Conservation (phyloP, 208 protist species). For the Crithidia acanthocephali region DNA sequence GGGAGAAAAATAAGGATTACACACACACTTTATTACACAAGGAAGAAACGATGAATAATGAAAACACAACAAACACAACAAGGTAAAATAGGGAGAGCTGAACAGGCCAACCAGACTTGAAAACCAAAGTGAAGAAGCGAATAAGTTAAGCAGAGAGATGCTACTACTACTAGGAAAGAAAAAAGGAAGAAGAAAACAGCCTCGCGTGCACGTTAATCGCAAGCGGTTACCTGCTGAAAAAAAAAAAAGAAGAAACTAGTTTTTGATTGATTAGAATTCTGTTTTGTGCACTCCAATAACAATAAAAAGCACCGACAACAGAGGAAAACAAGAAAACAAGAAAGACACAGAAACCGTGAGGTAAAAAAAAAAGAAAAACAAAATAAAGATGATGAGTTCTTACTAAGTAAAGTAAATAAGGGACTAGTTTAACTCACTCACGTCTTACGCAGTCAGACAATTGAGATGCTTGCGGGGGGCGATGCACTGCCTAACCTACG, state of each 20-base stretch:
- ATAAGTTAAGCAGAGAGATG: not conserved
- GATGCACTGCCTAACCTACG: not conserved
- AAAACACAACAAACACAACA: not conserved
- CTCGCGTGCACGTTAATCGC: not conserved
- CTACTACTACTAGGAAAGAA: not conserved
- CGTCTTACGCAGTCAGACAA: too few species aligned
- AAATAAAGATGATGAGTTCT: too few species aligned
- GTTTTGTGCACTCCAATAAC: too few species aligned
- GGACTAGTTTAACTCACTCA: too few species aligned
- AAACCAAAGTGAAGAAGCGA: not conserved
- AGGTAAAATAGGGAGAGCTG: not conserved
- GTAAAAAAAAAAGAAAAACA: too few species aligned
- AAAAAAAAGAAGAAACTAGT: not conserved
- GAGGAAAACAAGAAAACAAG: too few species aligned
- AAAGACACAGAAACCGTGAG: too few species aligned
- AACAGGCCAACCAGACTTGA: not conserved
- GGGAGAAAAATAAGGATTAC: not conserved
- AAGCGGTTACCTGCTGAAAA: not conserved
- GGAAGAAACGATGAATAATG: not conserved
- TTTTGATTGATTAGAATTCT: not conserved
- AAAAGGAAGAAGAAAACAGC: slow-evolving; percentile 6
- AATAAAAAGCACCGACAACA: too few species aligned
- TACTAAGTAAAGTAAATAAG: too few species aligned
- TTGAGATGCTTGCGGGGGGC: too few species aligned
- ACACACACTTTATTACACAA: not conserved